Evolutionary conservation across 2,329 filamentous ascomycete species (phyloP), one percentile per base, ranked within the genome.

Genomic region (Ophiocordyceps camponoti-floridani): DNA sequence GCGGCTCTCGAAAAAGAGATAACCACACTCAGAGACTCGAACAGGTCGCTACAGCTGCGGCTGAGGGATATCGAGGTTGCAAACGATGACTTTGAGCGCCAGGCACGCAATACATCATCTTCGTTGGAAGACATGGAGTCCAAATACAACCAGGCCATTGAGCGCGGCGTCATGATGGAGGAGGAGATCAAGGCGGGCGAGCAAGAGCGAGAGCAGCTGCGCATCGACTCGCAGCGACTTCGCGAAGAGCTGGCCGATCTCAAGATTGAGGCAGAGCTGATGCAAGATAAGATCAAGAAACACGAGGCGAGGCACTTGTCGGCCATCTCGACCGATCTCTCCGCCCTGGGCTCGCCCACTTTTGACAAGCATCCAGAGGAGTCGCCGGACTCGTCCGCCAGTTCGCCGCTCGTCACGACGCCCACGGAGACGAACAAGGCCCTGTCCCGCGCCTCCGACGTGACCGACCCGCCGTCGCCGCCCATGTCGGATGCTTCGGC

Each of bases 71-170:
- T 89, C 54, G 91, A 98, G 64, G 91, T 98, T 45, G 86, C 84
- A 59, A 98, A 96, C 65, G 91, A 98, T 69, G 91, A 98, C 62
- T 95, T 89, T 59, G 91, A 98, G 68, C 80, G 87, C 52, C 89
- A 96, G 66, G 89, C 91, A 52, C 80, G 91, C 54, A 91, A 95
- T 62, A 95, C 89, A 27, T 88, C 86, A 33, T 95, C 88, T 41
- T 95, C 89, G 43, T 75, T 96, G 49, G 91, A 98, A 64, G 91
- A 98, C 58, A 72, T 98, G 62, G 91, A 98, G 64, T 89, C 84
- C 49, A 98, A 96, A 63, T 95, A 91, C 63, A 96, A 95, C 60
- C 77, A 93, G 46, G 78, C 88, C 4, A 93, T 98, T 53, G 91
- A 98, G 65, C 74, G 89, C 45, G 79, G 75, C 10, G 91, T 98